Percentiles rank a stretch among this genome's conserved stretches.
Evolutionary conservation across 352 stramenopile species (phyloP).

Genomic region (Pythium sukuiense): DNA sequence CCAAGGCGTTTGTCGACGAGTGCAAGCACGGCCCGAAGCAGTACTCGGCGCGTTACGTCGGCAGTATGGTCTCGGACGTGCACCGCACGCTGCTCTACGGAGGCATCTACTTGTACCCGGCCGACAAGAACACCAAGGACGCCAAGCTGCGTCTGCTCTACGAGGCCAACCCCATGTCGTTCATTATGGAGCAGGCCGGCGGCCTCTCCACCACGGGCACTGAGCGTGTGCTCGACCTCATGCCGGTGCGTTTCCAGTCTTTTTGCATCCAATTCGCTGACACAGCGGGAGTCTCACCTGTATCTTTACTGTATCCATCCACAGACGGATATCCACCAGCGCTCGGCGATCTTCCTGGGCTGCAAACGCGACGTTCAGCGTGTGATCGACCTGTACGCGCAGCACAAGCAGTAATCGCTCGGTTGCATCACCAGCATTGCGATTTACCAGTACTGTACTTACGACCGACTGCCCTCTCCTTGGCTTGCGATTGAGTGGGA

Average conservation of each 20-base stretch:
- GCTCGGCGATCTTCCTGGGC: constrained; percentile 97
- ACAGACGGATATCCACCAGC: constrained; percentile 95
- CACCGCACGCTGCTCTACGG: constrained; percentile 98
- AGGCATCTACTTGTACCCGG: constrained; percentile 98
- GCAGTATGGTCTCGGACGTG: constrained; percentile 98
- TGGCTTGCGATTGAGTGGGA: too few relatives aligned
- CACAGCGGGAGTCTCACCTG: too few relatives aligned
- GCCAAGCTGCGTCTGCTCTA: constrained; percentile 98
- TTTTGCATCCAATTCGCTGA: too few relatives aligned
- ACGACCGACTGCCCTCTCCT: too few relatives aligned
- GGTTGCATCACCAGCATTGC: neutral
- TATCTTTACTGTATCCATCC: too few relatives aligned
- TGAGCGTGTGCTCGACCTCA: constrained; percentile 92
- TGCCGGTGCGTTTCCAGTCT: constrained; percentile 58
- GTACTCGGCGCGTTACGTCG: constrained; percentile 95
- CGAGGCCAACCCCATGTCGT: constrained; percentile 99
- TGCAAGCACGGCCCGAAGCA: constrained; percentile 80
- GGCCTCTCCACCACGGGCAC: constrained; percentile 95
- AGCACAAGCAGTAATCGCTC: constrained; percentile 43
- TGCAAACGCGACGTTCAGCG: constrained; percentile 87
- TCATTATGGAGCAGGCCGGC: constrained; percentile 98
- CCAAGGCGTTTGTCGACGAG: constrained; percentile 85
- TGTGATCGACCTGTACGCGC: constrained; percentile 72
- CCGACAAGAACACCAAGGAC: constrained; percentile 90
- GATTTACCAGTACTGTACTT: neutral